These are phyloP conservation scores for Hypomontagnella monticulosa DNA, from an alignment of 495 filamentous ascomycete species.

Conservation along the genomic window DNA sequence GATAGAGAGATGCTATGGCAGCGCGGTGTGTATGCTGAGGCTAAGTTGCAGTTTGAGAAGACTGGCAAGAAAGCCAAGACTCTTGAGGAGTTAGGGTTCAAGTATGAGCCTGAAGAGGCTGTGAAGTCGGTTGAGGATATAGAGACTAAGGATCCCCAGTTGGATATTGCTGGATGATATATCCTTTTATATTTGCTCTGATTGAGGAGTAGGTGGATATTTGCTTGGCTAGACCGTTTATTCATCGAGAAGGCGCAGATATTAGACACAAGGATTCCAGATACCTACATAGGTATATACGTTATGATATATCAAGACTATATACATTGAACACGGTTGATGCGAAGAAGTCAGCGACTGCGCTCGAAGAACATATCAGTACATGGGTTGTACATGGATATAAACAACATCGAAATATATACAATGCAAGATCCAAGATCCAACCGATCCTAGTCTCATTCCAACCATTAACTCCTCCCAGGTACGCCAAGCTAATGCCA, in stretches of 20 bases:
- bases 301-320: too few species aligned
- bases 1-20: slow-evolving; percentile 71
- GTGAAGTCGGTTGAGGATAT: not conserved
- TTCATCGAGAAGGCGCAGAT: too few species aligned
- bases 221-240: too few species aligned
- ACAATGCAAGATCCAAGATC: not conserved
- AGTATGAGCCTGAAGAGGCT: slow-evolving; percentile 41
- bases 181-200: too few species aligned
- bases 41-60: slow-evolving; percentile 58
- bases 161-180: slow-evolving; percentile 16
- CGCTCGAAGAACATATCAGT: too few species aligned
- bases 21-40: slow-evolving; percentile 52
- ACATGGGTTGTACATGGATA: too few species aligned
- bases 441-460: not conserved
- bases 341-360: too few species aligned
- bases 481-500: slow-evolving; percentile 2
- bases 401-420: not conserved
- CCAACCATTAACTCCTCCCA: not conserved
- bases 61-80: slow-evolving; percentile 52
- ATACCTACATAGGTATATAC: too few species aligned
- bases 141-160: slow-evolving; percentile 3
- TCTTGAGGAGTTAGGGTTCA: slow-evolving; percentile 56
- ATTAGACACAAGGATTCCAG: too few species aligned
- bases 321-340: too few species aligned
- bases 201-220: too few species aligned